Base-by-base conservation (phyloP, 2,329 filamentous ascomycete genomes). In the Nothopassalora personata region DNA sequence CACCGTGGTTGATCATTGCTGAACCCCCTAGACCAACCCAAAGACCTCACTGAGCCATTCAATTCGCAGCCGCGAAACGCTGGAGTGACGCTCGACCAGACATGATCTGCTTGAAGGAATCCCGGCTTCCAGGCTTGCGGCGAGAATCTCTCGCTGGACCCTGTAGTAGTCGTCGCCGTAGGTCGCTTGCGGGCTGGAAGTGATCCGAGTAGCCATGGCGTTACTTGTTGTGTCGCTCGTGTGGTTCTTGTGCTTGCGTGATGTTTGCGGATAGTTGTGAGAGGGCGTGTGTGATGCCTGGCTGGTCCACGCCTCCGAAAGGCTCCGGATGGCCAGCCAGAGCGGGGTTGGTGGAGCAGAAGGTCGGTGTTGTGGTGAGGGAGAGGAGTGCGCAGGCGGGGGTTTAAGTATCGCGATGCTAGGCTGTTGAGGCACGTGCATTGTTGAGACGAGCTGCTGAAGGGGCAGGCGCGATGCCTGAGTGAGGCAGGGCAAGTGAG, bases 201-300 rank as follows among this genome's bases (percentile, higher is more conserved):
- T 54, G 43, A 39, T 47, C 53, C 47, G 53, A n/a, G 39, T 54
- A 54, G 53, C 53, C 53, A 56, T 56, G 2, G 45, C 48, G 54
- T 51, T 51, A 56, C 46, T 45, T 51, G 54, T 28, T 52, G 46
- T 50, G 51, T 54, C 46, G 31, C 19, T 31, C 19, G 18, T 47
- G 51, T 54, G 56, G 49, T 53, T 49, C 49, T 45, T 52, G 55
- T 33, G 33, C 7, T 28, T 27, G 45, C 51, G 43, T 19, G 55
- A 28, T 34, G 50, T 43, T 27, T 13, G 48, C 55, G 48, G 48
- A 52, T 43, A 13, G 39, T 18, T 53, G 48, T 53, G 53, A 61
- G 53, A 61, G 53, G 23, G 39, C 54, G 59, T 27, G 45, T 43
- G 52, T 46, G 59, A 53, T 59, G 47, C 4, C 30, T 50, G n/a